Percentiles rank a stretch among this genome's conserved stretches.
phyloP scores from a whole-genome alignment of 768 basidiomycete genomes.

The Paxillus ammoniavirescens region DNA sequence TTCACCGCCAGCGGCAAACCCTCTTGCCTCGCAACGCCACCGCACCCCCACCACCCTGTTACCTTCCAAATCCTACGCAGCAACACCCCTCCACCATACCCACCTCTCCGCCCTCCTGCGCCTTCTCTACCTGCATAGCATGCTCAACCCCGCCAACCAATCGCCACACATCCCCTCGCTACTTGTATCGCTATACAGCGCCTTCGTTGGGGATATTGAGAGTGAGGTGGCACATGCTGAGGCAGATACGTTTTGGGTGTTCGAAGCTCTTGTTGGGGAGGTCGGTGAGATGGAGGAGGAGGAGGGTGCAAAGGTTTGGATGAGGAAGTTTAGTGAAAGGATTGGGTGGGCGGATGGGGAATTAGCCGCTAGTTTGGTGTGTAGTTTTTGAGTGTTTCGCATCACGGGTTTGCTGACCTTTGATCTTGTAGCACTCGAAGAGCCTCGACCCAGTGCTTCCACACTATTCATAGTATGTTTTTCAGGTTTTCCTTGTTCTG shows the following conservation, averaged over 20 bases:
- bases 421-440: conserved; percentile 46
- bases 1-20: conserved; percentile 36
- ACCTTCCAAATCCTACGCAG: conserved; percentile 42
- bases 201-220: conserved; percentile 59
- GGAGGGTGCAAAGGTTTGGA: conserved; percentile 61
- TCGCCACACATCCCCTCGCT: conserved; percentile 70
- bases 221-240: conserved; percentile 66
- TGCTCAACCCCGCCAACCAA: conserved; percentile 68
- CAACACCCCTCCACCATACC: conserved; percentile 50
- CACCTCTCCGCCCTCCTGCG: conserved; percentile 67
- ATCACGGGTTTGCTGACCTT: background rate
- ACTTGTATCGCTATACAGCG: conserved; percentile 66
- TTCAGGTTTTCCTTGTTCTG: background rate
- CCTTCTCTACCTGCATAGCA: conserved; percentile 67
- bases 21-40: conserved; percentile 23
- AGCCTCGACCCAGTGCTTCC: conserved; percentile 71
- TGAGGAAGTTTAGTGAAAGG: conserved; percentile 57
- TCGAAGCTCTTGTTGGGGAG: conserved; percentile 72
- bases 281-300: conserved; percentile 73
- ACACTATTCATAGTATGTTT: conserved; percentile 76
- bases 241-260: conserved; percentile 82
- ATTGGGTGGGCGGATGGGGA: conserved; percentile 64
- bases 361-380: conserved; percentile 57
- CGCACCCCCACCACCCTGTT: conserved; percentile 44
- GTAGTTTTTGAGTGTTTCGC: background rate